Percentiles rank a stretch among this genome's conserved stretches.
Evolutionary conservation across 2,329 filamentous ascomycete genomes (phyloP).

Genomic region (Penicillium sp.): DNA sequence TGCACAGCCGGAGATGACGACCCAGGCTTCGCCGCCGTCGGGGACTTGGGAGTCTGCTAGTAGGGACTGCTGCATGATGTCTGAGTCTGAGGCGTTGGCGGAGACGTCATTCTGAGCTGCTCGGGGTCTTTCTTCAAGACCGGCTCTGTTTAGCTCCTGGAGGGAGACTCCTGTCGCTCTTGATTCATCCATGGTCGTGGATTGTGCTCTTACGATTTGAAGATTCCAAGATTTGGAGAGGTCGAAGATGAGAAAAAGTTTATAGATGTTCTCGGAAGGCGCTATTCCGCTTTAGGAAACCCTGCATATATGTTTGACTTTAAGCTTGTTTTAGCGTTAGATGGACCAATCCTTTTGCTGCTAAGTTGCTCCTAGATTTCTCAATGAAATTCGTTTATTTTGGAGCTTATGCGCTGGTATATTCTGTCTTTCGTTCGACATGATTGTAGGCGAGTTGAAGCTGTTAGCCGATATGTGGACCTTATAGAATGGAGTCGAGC

Average conservation of each 20-base stretch:
- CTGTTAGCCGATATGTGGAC: not conserved
- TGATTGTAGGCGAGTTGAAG: not conserved
- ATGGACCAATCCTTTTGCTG: too few species aligned
- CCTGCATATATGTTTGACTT: not conserved
- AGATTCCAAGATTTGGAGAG: not conserved
- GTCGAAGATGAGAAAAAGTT: not conserved
- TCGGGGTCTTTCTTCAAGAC: conserved; percentile 1
- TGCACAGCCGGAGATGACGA: conserved; percentile 54
- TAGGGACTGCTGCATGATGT: conserved; percentile 45
- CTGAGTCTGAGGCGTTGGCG: not conserved
- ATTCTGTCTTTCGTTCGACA: not conserved
- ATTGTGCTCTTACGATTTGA: not conserved
- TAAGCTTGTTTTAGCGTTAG: not conserved
- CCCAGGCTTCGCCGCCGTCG: conserved; percentile 32
- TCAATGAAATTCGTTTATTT: not conserved
- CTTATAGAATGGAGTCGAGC: not conserved
- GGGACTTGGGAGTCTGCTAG: conserved; percentile 46
- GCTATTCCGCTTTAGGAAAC: not conserved
- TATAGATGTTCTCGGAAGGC: not conserved
- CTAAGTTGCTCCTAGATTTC: not conserved
- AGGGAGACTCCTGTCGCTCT: not conserved
- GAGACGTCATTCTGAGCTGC: not conserved
- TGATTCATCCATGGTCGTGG: not conserved
- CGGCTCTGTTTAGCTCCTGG: not conserved
- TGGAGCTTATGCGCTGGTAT: too few species aligned